Evolutionary conservation across 2,329 filamentous ascomycete species (phyloP), one percentile per base, ranked within the genome.

Genomic region (Elsinoe perseae): DNA sequence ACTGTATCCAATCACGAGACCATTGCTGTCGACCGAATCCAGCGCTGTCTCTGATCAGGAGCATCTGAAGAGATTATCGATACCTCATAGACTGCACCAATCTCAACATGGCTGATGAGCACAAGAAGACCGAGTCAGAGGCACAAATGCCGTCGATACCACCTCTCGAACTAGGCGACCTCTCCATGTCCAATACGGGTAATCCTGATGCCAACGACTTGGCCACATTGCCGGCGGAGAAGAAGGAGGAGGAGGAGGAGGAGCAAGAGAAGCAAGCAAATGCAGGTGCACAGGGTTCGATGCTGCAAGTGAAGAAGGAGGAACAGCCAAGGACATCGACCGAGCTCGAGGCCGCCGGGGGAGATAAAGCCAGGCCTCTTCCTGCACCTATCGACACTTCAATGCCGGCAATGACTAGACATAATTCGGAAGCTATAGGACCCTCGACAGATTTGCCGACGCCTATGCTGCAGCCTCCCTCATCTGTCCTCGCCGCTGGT

Each of bases 401-500:
- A 4, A 30, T 46, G 16, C 57, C 59, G 6, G 57, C 60, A 50
- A 63, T 72, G 43, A 68, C 62, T 48, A 69, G 72, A 56, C 65
- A 65, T 57, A 70, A 75, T 60, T 72, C 71, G 21, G 73, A 75
- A 64, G 73, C 73, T 50, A 73, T 76, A 56, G 74, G 73, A n/a
- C 73, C 74, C 16, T 74, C 73, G 7, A 72, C 72, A 61, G 74
- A 77, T 44, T 68, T 66, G 1, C 71, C 72, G 5, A 68, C 68
- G 8, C 64, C 67, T 8, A 69, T 72, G 56, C 52, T 58, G 9
- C 68, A 70, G 52, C 66, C 60, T 10, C 53, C 59, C 7, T 46
- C 59, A 5, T 54, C 59, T 23, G 59, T 75, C 6, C 75, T 79
- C 50, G 62, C 61, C 8, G 61, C 61, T 3, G 69, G 72, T 3